Percentiles rank a stretch among this genome's conserved stretches.
These are phyloP conservation scores for Nadsonia fulvescens DNA, from an alignment of 805 yeast genomes.

Conservation along the genomic window DNA sequence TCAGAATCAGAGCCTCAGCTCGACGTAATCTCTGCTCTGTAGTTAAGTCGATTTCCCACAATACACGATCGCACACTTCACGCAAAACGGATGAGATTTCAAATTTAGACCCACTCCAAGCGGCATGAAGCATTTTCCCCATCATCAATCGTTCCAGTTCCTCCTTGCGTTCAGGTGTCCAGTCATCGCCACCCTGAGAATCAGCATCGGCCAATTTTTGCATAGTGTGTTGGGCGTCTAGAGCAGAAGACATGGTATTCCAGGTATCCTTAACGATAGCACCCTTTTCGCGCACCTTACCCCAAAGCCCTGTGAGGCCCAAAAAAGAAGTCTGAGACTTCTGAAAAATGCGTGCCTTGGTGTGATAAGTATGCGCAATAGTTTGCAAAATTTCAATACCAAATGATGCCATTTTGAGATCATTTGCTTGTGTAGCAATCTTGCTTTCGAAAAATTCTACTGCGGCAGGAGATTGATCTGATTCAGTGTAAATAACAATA, in stretches of 20 bases:
- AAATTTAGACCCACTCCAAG: slow-evolving; percentile 85
- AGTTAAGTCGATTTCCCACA: slow-evolving; percentile 48
- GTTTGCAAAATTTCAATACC: slow-evolving; percentile 71
- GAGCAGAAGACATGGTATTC: slow-evolving; percentile 61
- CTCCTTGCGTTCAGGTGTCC: slow-evolving; percentile 43
- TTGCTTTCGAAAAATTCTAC: slow-evolving; percentile 43
- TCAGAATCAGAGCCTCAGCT: slow-evolving; percentile 58
- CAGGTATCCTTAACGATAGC: slow-evolving; percentile 68
- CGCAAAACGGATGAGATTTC: slow-evolving; percentile 70
- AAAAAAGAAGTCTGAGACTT: slow-evolving; percentile 72
- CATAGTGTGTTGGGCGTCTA: slow-evolving; percentile 72
- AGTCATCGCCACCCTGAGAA: slow-evolving; percentile 34
- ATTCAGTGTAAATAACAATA: slow-evolving; percentile 38
- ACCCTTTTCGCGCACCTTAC: slow-evolving; percentile 71
- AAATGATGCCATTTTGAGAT: slow-evolving; percentile 83
- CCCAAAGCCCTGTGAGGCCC: slow-evolving; percentile 64
- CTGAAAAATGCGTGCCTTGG: slow-evolving; percentile 56
- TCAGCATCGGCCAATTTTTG: slow-evolving; percentile 60
- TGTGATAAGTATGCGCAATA: slow-evolving; percentile 62
- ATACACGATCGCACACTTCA: slow-evolving; percentile 63
- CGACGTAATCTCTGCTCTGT: slow-evolving; percentile 46
- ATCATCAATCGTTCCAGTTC: slow-evolving; percentile 68
- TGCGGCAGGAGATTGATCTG: slow-evolving; percentile 43
- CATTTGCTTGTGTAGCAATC: slow-evolving; percentile 69
- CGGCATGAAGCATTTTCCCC: slow-evolving; percentile 82